Percentiles rank a stretch among this genome's conserved stretches.
Evolutionary conservation across 139 green algal genomes (phyloP).

Genomic region (Parachlorella kessleri): DNA sequence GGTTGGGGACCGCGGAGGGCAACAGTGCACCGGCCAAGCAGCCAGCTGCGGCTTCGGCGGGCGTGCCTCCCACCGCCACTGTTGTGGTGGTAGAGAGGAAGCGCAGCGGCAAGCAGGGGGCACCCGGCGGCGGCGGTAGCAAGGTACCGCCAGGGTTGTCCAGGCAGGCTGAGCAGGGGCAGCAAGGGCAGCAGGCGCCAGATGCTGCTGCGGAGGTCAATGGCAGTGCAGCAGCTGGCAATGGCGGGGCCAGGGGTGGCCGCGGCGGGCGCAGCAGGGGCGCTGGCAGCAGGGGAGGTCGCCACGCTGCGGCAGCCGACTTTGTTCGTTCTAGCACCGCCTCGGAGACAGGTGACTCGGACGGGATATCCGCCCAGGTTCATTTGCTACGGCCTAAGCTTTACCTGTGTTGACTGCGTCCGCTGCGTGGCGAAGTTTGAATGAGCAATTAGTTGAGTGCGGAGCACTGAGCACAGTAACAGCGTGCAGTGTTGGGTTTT

Average conservation of each 20-base stretch:
- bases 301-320: background rate
- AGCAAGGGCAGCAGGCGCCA: conserved; percentile 4
- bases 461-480: no score
- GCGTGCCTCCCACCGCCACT: conserved; percentile 9
- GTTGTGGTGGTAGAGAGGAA: background rate
- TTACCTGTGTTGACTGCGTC: no score
- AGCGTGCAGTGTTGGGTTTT: no score
- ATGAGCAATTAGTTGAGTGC: no score
- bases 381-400: no score
- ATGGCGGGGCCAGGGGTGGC: no score
- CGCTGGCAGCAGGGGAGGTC: conserved; percentile 8
- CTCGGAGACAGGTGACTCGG: background rate
- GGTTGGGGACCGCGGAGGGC: no score
- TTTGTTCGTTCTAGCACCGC: background rate
- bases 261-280: conserved; percentile 1
- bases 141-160: background rate
- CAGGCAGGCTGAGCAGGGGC: background rate
- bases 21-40: background rate
- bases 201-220: no score
- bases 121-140: background rate
- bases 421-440: no score
- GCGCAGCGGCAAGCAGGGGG: no score
- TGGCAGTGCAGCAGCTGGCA: no score
- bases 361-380: no score
- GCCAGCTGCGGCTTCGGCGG: background rate